Evolutionary conservation across 1,139 yeast genomes (phyloP).

Genomic region (Pichia sp.): DNA sequence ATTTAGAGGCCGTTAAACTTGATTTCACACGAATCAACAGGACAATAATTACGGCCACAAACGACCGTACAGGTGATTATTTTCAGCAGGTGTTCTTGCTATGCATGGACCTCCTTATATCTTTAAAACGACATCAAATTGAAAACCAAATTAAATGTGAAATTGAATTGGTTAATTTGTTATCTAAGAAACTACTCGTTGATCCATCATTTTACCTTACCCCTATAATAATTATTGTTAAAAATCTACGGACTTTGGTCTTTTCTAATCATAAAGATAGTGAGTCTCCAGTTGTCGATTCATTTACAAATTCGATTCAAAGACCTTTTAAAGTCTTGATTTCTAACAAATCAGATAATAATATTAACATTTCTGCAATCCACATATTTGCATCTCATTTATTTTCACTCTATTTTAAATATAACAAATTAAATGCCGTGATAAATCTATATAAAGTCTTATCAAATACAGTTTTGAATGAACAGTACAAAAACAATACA

Average conservation of each 20-base stretch:
- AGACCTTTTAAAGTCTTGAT: slow-evolving; percentile 71
- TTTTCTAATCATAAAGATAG: neutral
- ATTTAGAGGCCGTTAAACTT: neutral
- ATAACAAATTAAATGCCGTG: slow-evolving; percentile 70
- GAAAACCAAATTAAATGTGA: slow-evolving; percentile 4
- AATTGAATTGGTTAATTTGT: slow-evolving; percentile 5
- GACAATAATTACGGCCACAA: neutral
- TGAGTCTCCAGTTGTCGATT: slow-evolving; percentile 32
- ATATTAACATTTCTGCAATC: slow-evolving; percentile 59
- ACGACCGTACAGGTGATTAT: neutral
- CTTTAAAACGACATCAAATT: neutral
- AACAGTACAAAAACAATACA: slow-evolving; percentile 21
- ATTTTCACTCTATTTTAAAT: slow-evolving; percentile 63
- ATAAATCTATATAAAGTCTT: slow-evolving; percentile 74
- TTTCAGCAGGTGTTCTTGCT: slow-evolving; percentile 8
- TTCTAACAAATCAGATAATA: slow-evolving; percentile 66
- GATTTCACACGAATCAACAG: slow-evolving; percentile 4
- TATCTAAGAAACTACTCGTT: slow-evolving; percentile 7
- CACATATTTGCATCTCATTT: slow-evolving; percentile 62
- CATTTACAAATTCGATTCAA: slow-evolving; percentile 63
- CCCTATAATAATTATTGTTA: slow-evolving; percentile 9
- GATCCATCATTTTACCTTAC: slow-evolving; percentile 11
- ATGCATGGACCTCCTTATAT: slow-evolving; percentile 3
- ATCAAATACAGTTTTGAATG: slow-evolving; percentile 6
- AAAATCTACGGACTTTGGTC: slow-evolving; percentile 4